These are phyloP conservation scores for Irpex sp. DNA, from an alignment of 1,284 basidiomycete genomes.

Conservation along the genomic window DNA sequence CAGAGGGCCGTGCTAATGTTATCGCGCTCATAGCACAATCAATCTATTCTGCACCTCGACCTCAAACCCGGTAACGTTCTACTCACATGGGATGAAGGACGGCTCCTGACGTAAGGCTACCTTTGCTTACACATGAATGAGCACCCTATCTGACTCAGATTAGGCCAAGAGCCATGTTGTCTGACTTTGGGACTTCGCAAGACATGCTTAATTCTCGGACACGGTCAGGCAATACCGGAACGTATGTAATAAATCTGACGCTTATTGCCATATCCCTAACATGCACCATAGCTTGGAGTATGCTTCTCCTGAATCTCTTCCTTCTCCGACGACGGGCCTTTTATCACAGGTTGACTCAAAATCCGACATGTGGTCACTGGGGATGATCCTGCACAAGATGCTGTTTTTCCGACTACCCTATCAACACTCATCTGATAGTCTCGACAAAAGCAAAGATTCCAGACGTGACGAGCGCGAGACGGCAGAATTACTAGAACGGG, in stretches of 20 bases:
- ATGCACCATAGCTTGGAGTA: conserved; percentile 61
- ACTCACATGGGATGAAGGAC: conserved; percentile 89
- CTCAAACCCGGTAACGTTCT: conserved; percentile 92
- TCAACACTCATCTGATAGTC: conserved; percentile 55
- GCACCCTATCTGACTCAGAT: not conserved
- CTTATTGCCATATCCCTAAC: not conserved
- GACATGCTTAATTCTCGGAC: conserved; percentile 74
- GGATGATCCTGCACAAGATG: conserved; percentile 90
- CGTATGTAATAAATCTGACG: conserved; percentile 50
- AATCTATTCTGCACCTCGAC: conserved; percentile 87
- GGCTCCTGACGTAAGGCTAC: conserved; percentile 55
- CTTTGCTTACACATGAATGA: too few relatives aligned
- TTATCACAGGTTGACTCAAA: conserved; percentile 80
- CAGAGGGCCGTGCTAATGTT: too few relatives aligned
- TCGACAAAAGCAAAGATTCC: conserved; percentile 33
- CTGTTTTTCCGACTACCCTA: conserved; percentile 87
- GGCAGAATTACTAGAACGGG: conserved; percentile 62
- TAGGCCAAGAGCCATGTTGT: conserved; percentile 83
- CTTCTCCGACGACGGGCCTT: conserved; percentile 58
- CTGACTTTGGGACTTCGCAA: conserved; percentile 92
- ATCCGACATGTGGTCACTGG: conserved; percentile 86
- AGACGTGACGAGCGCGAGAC: conserved; percentile 49
- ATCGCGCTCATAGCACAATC: conserved; percentile 58
- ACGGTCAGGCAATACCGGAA: conserved; percentile 90
- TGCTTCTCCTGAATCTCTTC: conserved; percentile 83